A percentile compares a stretch with the other conserved stretches of the same genome.
Evolutionary conservation across 2,329 filamentous ascomycete genomes (phyloP).

Genomic region (Massarina eburnea): DNA sequence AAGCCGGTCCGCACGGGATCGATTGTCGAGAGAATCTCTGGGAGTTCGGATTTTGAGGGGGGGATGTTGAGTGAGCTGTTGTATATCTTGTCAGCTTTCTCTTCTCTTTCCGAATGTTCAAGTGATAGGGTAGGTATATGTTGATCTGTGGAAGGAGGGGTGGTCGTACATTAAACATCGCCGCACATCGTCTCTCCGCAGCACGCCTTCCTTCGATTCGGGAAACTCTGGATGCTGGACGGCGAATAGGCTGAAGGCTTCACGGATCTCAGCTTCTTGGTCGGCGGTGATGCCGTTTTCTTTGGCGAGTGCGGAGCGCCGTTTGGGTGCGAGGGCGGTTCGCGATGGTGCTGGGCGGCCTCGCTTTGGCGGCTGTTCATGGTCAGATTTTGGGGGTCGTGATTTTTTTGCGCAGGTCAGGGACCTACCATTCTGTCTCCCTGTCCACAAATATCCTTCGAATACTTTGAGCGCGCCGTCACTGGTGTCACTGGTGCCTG

Average conservation of each 20-base stretch:
- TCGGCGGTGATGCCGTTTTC: slow-evolving; percentile 82
- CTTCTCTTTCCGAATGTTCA: background rate
- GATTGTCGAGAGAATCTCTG: slow-evolving; percentile 75
- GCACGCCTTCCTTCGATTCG: slow-evolving; percentile 62
- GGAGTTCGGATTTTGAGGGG: slow-evolving; percentile 67
- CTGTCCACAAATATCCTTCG: too few relatives aligned
- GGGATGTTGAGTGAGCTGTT: slow-evolving; percentile 76
- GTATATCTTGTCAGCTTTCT: background rate
- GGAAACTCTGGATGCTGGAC: slow-evolving; percentile 55
- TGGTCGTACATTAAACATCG: slow-evolving; percentile 53
- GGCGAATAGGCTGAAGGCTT: slow-evolving; percentile 82
- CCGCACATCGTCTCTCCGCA: slow-evolving; percentile 49
- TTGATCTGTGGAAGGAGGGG: background rate
- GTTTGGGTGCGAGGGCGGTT: slow-evolving; percentile 37
- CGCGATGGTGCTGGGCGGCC: slow-evolving; percentile 22
- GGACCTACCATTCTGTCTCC: slow-evolving; percentile 20
- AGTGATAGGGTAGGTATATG: background rate
- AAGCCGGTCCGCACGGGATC: slow-evolving; percentile 81
- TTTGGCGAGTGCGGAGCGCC: slow-evolving; percentile 86
- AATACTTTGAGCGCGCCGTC: too few relatives aligned
- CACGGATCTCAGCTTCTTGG: slow-evolving; percentile 87
- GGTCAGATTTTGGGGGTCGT: slow-evolving; percentile 3
- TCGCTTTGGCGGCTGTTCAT: slow-evolving; percentile 32
- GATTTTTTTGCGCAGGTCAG: background rate
- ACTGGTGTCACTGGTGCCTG: too few relatives aligned